Evolutionary conservation across 208 protist species (phyloP), one percentile per base, ranked within the genome.

Genomic region (Wallacemonas sp.): DNA sequence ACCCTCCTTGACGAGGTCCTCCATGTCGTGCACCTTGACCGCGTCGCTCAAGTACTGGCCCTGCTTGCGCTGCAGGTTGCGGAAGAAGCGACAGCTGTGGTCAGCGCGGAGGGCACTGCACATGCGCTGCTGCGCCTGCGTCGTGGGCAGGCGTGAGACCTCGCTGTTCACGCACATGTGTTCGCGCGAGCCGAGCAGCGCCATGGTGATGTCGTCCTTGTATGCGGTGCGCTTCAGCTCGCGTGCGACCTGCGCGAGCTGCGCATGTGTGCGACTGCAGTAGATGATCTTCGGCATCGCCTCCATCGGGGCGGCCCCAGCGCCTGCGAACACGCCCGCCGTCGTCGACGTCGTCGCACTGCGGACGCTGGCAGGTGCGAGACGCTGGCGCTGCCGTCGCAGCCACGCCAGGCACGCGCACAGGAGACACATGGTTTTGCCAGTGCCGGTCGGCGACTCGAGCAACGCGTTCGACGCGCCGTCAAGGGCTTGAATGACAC

Each of bases 371-470:
- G n/a, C n/a, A n/a, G n/a, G 19, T 17, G 55, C 29, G 3, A 61
- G 43, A 14, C 21, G 5, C 12, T 14, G 9, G 33, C 34, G 41
- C 14, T 64, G 19, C 17, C 27, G 63, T 34, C 62, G 48, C 33
- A 76, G 47, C 98, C 98, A 99, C 1, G 80, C 96, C 0, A 99
- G 79, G 0, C 88, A 80, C 14, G 95, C 85, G 67, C 97, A 99
- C n/a, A 99, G 78, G 30, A 99, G 73, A 63, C 92, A 98, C 11
- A 99, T 74, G 8, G 98, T 99, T 74, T 99, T 99, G 11, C 98
- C 98, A 1, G 98, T 99, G 17, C 98, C 98, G 1, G 98, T 99
- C 1, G 98, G 98, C 6, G 88, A 98, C 75, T 99, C 98, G 5
- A 99, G 80, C 43, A 99, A 74, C 6, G 96, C 98, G 80, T 99